Evolutionary conservation across 768 basidiomycete genomes (phyloP), one percentile per base, ranked within the genome.

Genomic region (Pisolithus albus): DNA sequence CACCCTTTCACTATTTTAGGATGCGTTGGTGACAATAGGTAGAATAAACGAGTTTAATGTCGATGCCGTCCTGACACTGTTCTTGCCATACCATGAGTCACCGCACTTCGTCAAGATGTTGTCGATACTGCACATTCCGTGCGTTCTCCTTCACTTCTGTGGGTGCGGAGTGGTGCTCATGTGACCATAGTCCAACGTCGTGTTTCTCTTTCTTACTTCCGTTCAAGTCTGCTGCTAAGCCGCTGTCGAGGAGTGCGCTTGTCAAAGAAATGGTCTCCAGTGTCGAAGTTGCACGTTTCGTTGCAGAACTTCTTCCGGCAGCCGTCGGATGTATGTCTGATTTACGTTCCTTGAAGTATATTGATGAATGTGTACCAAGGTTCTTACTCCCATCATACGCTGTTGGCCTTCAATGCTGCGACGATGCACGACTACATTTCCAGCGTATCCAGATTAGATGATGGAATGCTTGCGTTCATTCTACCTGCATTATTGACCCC

Each of bases 31-130:
- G 46, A 56, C 24, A 3, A 38, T 23, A 37, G 10, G 49, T 16
- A 97, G 95, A 64, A 82, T 97, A 24, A 79, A 97, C 62, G 93
- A 98, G 64, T 92, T 97, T 72, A 96, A 98, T 61, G 76, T 94
- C 49, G 79, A 86, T 49, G 76, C 79, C 21, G 63, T 93, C 24
- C 75, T 98, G 6, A 70, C 83, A 7, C 73, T 92, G 21, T 98
- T 98, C 69, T 71, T 97, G 28, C 96, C 96, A 0, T 97, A 95
- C 64, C 92, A 98, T 61, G 91, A 94, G 58, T 88, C 94, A 5
- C 84, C 89, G 0, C 92, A 97, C 64, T 98, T 98, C 67, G 79
- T 86, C 8, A 95, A 96, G 59, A 90, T 97, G 77, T 74, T 96
- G 23, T 82, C 88, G 2, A 92, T 99, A 59, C 71, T 97, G 49